These are phyloP conservation scores for Phytophthora megakarya DNA, from an alignment of 352 stramenopile genomes.

Conservation along the genomic window DNA sequence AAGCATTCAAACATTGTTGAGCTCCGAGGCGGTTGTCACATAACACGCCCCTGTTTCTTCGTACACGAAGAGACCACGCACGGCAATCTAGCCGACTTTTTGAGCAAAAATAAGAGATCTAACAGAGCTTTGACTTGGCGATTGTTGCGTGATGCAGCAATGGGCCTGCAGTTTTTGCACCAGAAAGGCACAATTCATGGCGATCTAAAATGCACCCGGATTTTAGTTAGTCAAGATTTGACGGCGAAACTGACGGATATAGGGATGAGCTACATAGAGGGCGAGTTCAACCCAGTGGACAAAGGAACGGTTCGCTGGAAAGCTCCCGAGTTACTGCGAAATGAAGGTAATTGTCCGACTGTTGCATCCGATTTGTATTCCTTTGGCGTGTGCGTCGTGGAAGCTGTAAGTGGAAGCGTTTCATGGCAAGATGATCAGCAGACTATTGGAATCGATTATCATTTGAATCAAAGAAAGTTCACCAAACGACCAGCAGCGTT, in stretches of 20 bases:
- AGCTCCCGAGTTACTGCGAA: background rate
- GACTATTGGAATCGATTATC: slow-evolving; percentile 10
- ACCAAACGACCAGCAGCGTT: slow-evolving; percentile 8
- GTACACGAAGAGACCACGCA: background rate
- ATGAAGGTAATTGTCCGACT: background rate
- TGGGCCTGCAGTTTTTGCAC: background rate
- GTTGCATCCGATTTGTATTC: slow-evolving; percentile 1
- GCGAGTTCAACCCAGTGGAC: background rate
- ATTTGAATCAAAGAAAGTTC: slow-evolving; percentile 15
- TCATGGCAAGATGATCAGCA: slow-evolving; percentile 3
- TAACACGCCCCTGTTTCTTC: background rate
- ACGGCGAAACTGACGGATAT: background rate
- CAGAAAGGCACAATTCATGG: background rate
- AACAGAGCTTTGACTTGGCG: background rate
- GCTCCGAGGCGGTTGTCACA: slow-evolving; percentile 43
- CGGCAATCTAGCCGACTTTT: background rate
- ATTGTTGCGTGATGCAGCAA: background rate
- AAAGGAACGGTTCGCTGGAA: background rate
- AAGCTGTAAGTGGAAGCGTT: slow-evolving; percentile 16
- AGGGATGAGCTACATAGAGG: background rate
- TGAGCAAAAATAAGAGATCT: background rate
- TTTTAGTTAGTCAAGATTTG: background rate
- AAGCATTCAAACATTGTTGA: slow-evolving; percentile 87
- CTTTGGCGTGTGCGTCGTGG: slow-evolving; percentile 5
- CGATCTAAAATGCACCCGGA: slow-evolving; percentile 4